A percentile compares a stretch with the other conserved stretches of the same genome.
phyloP scores from a whole-genome alignment of 164 flowering plant species.

The Liquidambar formosana region DNA sequence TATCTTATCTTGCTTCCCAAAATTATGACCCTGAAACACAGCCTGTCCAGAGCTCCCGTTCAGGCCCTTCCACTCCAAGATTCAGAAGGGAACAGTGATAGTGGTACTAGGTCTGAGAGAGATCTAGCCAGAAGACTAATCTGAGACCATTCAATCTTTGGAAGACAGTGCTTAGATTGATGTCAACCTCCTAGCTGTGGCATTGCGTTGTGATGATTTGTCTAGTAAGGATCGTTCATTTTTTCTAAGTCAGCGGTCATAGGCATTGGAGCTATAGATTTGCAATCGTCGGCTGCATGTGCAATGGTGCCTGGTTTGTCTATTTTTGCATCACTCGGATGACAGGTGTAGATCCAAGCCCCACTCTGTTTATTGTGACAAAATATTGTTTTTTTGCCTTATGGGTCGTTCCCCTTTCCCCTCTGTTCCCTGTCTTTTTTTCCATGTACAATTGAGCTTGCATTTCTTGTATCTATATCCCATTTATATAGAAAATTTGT shows the following conservation, averaged over 20 bases:
- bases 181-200: not conserved
- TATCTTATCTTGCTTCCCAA: conserved; percentile 73
- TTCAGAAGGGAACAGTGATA: conserved; percentile 31
- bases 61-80: conserved; percentile 49
- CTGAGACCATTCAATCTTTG: conserved; percentile 3
- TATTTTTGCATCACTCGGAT: conserved; percentile 28
- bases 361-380: not conserved
- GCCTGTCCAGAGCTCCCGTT: conserved; percentile 41
- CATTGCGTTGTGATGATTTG: not conserved
- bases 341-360: conserved; percentile 15
- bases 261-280: conserved; percentile 7
- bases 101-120: conserved; percentile 15
- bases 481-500: not conserved
- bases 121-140: conserved; percentile 17
- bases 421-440: not conserved
- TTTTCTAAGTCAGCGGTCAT: not conserved
- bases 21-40: conserved; percentile 49
- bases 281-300: conserved; percentile 13
- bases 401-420: not conserved
- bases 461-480: conserved; percentile 21
- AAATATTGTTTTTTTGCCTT: not conserved
- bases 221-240: not conserved
- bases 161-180: not conserved
- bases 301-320: conserved; percentile 14
- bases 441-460: conserved; percentile 13